These are phyloP conservation scores for Macrocybe sp. DNA, from an alignment of 1,284 basidiomycete species.

Conservation along the genomic window DNA sequence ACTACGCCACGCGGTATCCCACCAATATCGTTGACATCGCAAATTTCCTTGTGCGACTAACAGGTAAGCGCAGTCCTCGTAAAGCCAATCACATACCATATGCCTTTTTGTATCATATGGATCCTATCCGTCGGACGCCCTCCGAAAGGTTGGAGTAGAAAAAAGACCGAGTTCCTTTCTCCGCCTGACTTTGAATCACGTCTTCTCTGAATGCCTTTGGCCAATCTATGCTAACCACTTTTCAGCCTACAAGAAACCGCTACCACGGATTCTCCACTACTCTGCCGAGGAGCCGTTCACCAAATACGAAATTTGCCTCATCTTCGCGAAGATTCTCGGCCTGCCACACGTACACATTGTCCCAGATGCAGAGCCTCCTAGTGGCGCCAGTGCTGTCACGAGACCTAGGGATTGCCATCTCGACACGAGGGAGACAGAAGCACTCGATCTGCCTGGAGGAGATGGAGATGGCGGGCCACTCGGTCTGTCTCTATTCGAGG, in stretches of 20 bases:
- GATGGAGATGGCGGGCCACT: conserved; percentile 40
- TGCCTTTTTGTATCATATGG: too few relatives aligned
- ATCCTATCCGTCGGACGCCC: too few relatives aligned
- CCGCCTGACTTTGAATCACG: not conserved
- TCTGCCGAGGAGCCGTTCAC: conserved; percentile 72
- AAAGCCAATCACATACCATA: not conserved
- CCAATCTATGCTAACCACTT: not conserved
- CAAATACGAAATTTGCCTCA: conserved; percentile 80
- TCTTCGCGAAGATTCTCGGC: conserved; percentile 64
- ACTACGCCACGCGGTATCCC: conserved; percentile 78
- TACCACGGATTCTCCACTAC: conserved; percentile 74
- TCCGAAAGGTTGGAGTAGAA: too few relatives aligned
- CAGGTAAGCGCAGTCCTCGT: conserved; percentile 35
- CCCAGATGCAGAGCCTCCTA: conserved; percentile 61
- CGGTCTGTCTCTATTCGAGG: conserved; percentile 61
- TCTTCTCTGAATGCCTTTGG: not conserved
- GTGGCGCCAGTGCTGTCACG: conserved; percentile 51
- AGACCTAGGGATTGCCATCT: conserved; percentile 72
- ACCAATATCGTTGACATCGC: conserved; percentile 78
- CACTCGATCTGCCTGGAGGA: conserved; percentile 34
- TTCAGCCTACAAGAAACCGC: conserved; percentile 30
- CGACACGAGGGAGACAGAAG: conserved; percentile 63
- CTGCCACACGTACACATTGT: conserved; percentile 63
- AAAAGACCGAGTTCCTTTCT: not conserved
- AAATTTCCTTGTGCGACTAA: conserved; percentile 64